Evolutionary conservation across 2,329 filamentous ascomycete species (phyloP), one percentile per base, ranked within the genome.

Genomic region (Colletotrichum endophyticum): DNA sequence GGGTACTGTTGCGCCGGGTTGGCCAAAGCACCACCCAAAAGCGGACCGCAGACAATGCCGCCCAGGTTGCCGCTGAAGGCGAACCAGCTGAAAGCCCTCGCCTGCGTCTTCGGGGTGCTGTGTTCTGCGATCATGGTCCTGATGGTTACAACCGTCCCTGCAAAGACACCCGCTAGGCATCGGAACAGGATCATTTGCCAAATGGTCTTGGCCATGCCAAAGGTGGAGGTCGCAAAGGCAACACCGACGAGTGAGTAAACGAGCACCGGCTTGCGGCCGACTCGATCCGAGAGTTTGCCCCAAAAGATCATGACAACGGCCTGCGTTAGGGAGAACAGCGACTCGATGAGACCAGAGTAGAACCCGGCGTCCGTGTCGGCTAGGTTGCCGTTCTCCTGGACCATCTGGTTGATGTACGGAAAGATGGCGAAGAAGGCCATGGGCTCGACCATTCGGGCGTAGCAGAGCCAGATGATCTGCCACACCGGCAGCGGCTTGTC

Each of bases 351-450:
- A 3, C 95, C 95, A 73, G 89, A 92, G 86, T 95, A 96, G 85
- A 96, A 96, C 3, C 95, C 95, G 5, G 95, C 92, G 82, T 95
- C 93, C n/a, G 89, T 85, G 61, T 91, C 86, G 2, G 88, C 83
- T 3, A 96, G 84, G 13, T 87, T 81, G 12, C 94, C 94, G 75
- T 92, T 93, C 73, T 90, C 87, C 83, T 91, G 87, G 49, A 95
- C 92, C 95, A 96, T 96, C 81, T 93, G 88, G 80, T 93, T 95
- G 84, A 97, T 91, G 84, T 94, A 96, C 1, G 95, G 94, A 80
- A 96, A 94, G 82, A 96, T 95, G 82, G 89, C 92, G 86, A 96
- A 96, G 86, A 95, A 96, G n/a, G 94, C 94, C 56, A 96, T 89
- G 1, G 95, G 94, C 81, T 96, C 95, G 61, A 95, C 87, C 30